Conservation (phyloP, 768 basidiomycete species). For the Leccinum ochraceum region DNA sequence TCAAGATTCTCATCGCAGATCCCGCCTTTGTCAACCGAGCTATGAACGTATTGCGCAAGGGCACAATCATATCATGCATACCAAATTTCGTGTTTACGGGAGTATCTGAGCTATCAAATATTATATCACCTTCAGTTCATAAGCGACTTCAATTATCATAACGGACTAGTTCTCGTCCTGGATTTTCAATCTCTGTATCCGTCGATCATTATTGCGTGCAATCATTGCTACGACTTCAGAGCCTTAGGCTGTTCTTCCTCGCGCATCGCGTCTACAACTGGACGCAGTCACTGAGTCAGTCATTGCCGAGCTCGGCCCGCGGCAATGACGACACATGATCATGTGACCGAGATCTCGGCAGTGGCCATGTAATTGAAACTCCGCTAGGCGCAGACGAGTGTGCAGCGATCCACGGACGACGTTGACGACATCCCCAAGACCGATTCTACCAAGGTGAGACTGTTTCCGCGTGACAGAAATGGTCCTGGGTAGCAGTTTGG, state of each 20-base stretch:
- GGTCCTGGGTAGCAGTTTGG: background rate
- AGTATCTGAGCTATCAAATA: conserved; percentile 73
- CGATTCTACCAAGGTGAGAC: conserved; percentile 29
- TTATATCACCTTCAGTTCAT: conserved; percentile 82
- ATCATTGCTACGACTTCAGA: conserved; percentile 62
- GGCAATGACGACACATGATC: conserved; percentile 7
- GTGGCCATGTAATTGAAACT: conserved; percentile 23
- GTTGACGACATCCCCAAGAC: conserved; percentile 21
- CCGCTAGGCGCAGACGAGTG: conserved; percentile 13
- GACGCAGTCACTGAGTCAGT: no score
- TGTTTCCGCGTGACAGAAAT: conserved; percentile 2
- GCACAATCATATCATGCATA: conserved; percentile 76
- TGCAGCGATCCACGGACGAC: conserved; percentile 11
- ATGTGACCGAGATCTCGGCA: conserved; percentile 30
- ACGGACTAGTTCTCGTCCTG: conserved; percentile 86
- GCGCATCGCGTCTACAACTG: no score
- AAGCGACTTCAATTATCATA: conserved; percentile 95
- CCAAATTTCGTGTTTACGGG: conserved; percentile 79
- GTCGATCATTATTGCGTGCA: conserved; percentile 98
- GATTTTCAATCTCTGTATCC: conserved; percentile 98
- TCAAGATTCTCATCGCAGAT: conserved; percentile 80
- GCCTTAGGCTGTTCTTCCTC: no score
- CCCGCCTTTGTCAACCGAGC: conserved; percentile 59
- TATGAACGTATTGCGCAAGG: conserved; percentile 76
- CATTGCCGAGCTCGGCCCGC: no score